Evolutionary conservation across 805 yeast genomes (phyloP).

Genomic region (Candida arabinofermentans): DNA sequence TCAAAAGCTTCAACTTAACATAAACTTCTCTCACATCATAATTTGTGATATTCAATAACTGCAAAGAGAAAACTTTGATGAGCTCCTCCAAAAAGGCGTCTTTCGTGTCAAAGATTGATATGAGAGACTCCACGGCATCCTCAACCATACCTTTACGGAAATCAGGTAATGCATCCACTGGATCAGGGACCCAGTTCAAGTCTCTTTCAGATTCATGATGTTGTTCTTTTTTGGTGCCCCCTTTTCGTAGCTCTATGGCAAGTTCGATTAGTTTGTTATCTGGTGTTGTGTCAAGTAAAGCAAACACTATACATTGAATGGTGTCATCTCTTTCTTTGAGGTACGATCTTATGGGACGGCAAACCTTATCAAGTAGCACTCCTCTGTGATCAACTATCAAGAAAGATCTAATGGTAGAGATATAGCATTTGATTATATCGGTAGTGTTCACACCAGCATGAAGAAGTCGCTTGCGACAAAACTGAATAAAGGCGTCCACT

Average conservation of each 20-base stretch:
- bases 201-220: slow-evolving; percentile 40
- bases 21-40: slow-evolving; percentile 39
- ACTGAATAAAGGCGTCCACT: slow-evolving; percentile 45
- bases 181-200: slow-evolving; percentile 77
- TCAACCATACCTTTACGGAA: slow-evolving; percentile 57
- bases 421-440: slow-evolving; percentile 65
- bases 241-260: slow-evolving; percentile 45
- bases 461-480: slow-evolving; percentile 46
- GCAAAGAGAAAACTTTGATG: slow-evolving; percentile 52
- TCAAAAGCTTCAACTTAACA: slow-evolving; percentile 48
- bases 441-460: slow-evolving; percentile 82
- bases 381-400: slow-evolving; percentile 82
- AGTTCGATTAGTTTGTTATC: slow-evolving; percentile 47
- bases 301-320: slow-evolving; percentile 62
- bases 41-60: slow-evolving; percentile 42
- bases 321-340: slow-evolving; percentile 73
- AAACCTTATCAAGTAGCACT: slow-evolving; percentile 71
- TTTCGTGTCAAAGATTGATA: slow-evolving; percentile 69
- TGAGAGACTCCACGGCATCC: slow-evolving; percentile 67
- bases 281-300: slow-evolving; percentile 50
- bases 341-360: slow-evolving; percentile 69
- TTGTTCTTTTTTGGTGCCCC: slow-evolving; percentile 22
- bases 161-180: slow-evolving; percentile 86
- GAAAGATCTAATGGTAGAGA: slow-evolving; percentile 68
- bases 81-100: slow-evolving; percentile 64